These are phyloP conservation scores for Biancaea sappan DNA, from an alignment of 306 rosid species.

Conservation along the genomic window DNA sequence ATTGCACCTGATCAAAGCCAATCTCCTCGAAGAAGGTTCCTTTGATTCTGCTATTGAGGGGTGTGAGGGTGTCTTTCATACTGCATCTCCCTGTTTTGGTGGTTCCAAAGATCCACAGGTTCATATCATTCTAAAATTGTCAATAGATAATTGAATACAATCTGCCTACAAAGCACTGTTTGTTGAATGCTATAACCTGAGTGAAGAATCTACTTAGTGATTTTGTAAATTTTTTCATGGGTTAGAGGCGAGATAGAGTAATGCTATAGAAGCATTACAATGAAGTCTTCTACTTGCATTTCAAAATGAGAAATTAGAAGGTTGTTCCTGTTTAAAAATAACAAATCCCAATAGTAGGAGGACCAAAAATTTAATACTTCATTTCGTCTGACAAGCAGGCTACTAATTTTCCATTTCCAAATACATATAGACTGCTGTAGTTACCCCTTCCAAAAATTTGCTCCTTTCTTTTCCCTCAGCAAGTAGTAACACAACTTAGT, in stretches of 20 bases:
- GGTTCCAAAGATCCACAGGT: constrained; percentile 52
- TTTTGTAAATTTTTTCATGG: not conserved
- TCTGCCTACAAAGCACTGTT: not conserved
- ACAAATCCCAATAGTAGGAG: not conserved
- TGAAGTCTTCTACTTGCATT: too few species aligned
- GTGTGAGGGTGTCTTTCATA: not conserved
- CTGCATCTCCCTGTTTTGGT: constrained; percentile 42
- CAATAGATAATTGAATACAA: not conserved
- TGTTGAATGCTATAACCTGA: not conserved
- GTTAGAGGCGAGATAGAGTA: too few species aligned
- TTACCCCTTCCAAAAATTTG: not conserved
- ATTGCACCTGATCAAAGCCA: not conserved
- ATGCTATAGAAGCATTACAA: too few species aligned
- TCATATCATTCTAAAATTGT: not conserved
- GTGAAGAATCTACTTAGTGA: not conserved
- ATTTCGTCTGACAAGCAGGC: not conserved
- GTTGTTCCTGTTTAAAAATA: not conserved
- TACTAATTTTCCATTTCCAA: not conserved
- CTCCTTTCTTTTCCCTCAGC: not conserved
- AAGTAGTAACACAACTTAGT: not conserved
- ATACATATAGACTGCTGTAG: not conserved
- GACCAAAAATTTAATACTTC: not conserved
- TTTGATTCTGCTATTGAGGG: not conserved
- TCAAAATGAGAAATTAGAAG: not conserved
- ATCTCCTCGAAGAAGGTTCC: not conserved